Base-by-base conservation (phyloP, 805 yeast genomes). In the Brettanomyces custersianus region DNA sequence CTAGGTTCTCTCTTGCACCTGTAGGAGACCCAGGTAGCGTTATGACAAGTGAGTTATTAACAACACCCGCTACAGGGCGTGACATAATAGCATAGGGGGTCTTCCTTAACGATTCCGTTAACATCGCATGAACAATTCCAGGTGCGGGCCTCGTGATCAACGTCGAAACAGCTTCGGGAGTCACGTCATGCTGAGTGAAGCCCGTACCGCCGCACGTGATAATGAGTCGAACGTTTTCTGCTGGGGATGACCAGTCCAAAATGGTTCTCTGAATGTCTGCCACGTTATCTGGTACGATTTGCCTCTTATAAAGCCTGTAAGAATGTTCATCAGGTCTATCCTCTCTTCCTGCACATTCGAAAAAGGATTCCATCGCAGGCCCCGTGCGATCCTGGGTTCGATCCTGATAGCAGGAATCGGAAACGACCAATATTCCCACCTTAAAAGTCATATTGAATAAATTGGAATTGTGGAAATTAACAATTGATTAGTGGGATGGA, bases 161-260 rank as follows among this genome's bases (percentile, higher is more conserved):
- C 4, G 68, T 63, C 35, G 42, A 50, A 5, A 72, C 52, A 2
- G 74, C 73, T 35, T 72, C 78, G 0, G 77, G 77, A 2, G 78
- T 70, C 6, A 55, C 46, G 47, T 72, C 78, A 5, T 56, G 46
- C 4, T 43, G 44, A 2, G 67, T 49, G 46, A 72, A 68, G 5
- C 78, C 77, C 0, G 78, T 72, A 0, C 78, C 77, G 4, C 78
- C 78, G 20, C 67, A 52, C 1, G 74, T 66, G n/a, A 72, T 29
- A 7, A 72, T 50, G 15, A 70, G 41, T 15, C 46, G 34, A n/a
- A 54, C 13, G 9, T 40, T 43, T 4, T 40, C 46, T 10, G 42
- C 47, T 4, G 29, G 32, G 7, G 37, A 35, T 1, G 57, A 49
- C 57, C 63, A 54, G 9, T 46, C 36, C 9, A 38, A 38, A 8